Conservation (phyloP, 306 rosid species). For the Erythrophleum fordii region DNA sequence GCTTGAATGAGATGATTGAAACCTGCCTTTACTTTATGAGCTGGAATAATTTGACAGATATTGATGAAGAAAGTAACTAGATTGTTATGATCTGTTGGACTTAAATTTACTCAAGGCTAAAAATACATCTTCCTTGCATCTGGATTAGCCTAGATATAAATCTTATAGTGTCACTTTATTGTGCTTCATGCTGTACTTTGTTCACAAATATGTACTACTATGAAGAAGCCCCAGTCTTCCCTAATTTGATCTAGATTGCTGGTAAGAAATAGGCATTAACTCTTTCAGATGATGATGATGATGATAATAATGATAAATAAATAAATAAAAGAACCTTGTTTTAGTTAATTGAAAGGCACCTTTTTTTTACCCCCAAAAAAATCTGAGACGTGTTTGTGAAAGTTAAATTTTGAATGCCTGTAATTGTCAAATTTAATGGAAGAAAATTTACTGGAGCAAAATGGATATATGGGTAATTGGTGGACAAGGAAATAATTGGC, state of each 20-base stretch:
- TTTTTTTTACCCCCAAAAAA: too few relatives aligned
- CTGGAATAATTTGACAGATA: not conserved
- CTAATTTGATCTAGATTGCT: too few relatives aligned
- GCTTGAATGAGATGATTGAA: constrained; percentile 22
- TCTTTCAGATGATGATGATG: too few relatives aligned
- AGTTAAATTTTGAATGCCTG: too few relatives aligned
- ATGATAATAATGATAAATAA: too few relatives aligned
- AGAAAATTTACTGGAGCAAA: too few relatives aligned
- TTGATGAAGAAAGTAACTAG: not conserved
- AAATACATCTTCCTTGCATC: not conserved
- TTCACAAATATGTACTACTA: not conserved
- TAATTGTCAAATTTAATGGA: too few relatives aligned
- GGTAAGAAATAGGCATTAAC: too few relatives aligned
- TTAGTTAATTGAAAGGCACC: too few relatives aligned
- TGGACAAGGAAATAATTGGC: not conserved
- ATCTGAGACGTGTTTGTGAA: too few relatives aligned
- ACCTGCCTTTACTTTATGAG: not conserved
- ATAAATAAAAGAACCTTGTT: too few relatives aligned
- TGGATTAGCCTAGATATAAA: constrained; percentile 11
- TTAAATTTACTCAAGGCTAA: not conserved
- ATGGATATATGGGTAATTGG: not conserved
- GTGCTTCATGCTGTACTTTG: not conserved
- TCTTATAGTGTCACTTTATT: not conserved
- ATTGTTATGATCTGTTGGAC: not conserved
- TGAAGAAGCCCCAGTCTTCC: not conserved